Evolutionary conservation across 1,139 yeast genomes (phyloP).

Genomic region (Magnusiomyces suaveolens): DNA sequence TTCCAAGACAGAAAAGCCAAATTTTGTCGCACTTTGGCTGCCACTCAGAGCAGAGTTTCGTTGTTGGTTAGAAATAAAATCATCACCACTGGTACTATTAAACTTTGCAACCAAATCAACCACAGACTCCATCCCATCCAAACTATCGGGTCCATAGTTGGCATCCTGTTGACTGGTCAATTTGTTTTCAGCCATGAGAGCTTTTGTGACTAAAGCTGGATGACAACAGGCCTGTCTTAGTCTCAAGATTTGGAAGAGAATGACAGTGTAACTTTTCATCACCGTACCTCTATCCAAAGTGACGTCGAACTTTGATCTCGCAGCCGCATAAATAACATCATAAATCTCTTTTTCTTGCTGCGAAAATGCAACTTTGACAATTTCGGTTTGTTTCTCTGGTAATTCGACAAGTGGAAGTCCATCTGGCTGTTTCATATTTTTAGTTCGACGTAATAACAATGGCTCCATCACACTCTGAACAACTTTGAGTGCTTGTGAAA

Average conservation of each 20-base stretch:
- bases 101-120: conserved; percentile 13
- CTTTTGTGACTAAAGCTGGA: conserved; percentile 47
- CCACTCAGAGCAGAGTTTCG: conserved; percentile 39
- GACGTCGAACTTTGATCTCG: conserved; percentile 60
- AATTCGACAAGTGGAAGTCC: conserved; percentile 65
- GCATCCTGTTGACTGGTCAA: conserved; percentile 9
- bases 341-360: conserved; percentile 60
- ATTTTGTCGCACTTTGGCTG: background rate
- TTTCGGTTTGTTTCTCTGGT: conserved; percentile 64
- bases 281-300: conserved; percentile 54
- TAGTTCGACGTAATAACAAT: conserved; percentile 72
- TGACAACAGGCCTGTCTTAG: conserved; percentile 88
- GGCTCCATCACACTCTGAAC: conserved; percentile 83
- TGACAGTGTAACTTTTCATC: conserved; percentile 65
- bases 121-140: conserved; percentile 7
- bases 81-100: background rate
- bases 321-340: conserved; percentile 58
- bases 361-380: conserved; percentile 59
- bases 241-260: conserved; percentile 72
- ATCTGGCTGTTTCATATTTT: conserved; percentile 64
- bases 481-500: conserved; percentile 66
- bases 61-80: background rate
- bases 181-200: conserved; percentile 21
- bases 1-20: background rate
- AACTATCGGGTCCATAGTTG: background rate